Base-by-base conservation (phyloP, 2,329 filamentous ascomycete species). In the Onygenales sp. region DNA sequence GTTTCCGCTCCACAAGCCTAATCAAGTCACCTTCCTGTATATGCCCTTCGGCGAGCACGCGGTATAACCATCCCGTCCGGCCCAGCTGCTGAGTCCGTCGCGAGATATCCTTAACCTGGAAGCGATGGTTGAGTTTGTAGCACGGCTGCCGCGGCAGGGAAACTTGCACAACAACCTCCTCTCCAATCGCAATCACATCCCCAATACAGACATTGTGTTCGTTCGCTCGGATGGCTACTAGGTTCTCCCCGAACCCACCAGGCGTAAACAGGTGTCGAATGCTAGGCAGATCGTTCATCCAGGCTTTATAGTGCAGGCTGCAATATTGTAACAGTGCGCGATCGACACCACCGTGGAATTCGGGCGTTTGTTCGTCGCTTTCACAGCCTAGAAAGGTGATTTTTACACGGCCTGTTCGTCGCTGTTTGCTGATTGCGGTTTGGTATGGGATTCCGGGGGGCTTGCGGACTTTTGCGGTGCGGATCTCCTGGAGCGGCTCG, bases 51-150 rank as follows among this genome's bases (percentile, higher is more conserved):
- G 70, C 68, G 13, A 85, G 62, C 1, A 86, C 78, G 2, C 82
- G 77, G 58, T 85, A 85, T 62, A 85, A 80, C 83, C 82, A 86
- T 0, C 83, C 83, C 0, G 82, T 85, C 1, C 82, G 76, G 54
- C 78, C 78, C 2, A 70, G 70, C 56, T 75, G 73, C 66, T 79
- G 83, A 0, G 80, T 79, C 17, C 74, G 70, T 0, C 77, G 77
- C 3, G 82, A 79, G 65, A 86, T 84, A 56, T 82, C 78, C 59
- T 80, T 80, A 8, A 84, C 68, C 36, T 77, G 74, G 64, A 86
- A 86, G 1, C 83, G 80, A 59, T 85, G 82, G 62, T 86, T 86
- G 7, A 86, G 74, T 62, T 86, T 86, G 69, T 79, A 86, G 68
- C 83, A 86, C 8, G 83, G 83, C 58, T 82, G 77, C 13, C 83